phyloP scores from a whole-genome alignment of 108 stramenopile genomes.

The Stephanodiscus minutulus region DNA sequence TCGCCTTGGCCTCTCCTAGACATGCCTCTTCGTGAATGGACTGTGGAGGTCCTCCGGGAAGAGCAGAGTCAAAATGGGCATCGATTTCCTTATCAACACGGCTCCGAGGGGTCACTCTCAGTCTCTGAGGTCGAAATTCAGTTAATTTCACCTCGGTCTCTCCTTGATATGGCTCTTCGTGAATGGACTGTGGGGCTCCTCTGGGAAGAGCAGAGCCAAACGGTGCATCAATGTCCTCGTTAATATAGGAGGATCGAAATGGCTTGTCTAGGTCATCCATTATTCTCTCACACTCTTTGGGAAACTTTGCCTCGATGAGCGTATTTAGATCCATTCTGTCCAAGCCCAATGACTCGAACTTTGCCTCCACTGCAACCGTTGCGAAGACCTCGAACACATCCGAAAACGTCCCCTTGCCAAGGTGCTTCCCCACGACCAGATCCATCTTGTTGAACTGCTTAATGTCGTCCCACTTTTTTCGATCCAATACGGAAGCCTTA shows the following conservation, averaged over 20 bases:
- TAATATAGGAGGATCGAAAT: too few species aligned
- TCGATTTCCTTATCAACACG: too few species aligned
- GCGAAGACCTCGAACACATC: slow-evolving; percentile 34
- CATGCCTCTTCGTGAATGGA: too few species aligned
- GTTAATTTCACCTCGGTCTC: background rate
- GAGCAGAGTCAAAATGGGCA: too few species aligned
- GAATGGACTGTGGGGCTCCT: too few species aligned
- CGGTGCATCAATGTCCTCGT: too few species aligned
- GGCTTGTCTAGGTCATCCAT: too few species aligned
- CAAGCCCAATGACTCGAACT: background rate
- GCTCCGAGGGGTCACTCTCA: background rate
- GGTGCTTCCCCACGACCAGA: slow-evolving; percentile 22
- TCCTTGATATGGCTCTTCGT: too few species aligned
- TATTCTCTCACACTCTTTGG: background rate
- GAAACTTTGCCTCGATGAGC: slow-evolving; percentile 7
- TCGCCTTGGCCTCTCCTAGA: background rate
- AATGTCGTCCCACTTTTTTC: slow-evolving; percentile 5
- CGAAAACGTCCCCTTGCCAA: slow-evolving; percentile 35
- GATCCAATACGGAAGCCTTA: slow-evolving; percentile 1
- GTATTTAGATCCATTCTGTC: slow-evolving; percentile 5
- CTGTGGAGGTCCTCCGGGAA: too few species aligned
- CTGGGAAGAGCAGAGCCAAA: too few species aligned
- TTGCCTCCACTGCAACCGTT: background rate
- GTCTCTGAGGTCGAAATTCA: background rate
- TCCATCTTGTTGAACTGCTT: slow-evolving; percentile 19